A percentile compares a stretch with the other conserved stretches of the same genome.
These are phyloP conservation scores for Cynanchum wilfordii DNA, from an alignment of 257 asterid species.

Conservation along the genomic window DNA sequence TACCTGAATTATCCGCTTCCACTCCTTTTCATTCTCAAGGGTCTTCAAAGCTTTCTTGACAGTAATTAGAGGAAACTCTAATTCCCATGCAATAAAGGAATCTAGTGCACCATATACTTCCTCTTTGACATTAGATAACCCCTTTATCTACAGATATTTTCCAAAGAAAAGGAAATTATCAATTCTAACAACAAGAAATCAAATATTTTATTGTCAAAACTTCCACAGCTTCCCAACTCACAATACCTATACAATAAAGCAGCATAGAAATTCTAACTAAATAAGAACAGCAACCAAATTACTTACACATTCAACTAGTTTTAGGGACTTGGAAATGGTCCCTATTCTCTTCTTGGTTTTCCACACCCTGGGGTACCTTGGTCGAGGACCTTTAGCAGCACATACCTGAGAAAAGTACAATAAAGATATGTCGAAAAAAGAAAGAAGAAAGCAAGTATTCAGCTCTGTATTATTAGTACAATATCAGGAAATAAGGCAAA, in stretches of 20 bases:
- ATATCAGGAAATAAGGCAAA: not conserved
- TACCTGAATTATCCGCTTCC: conserved; percentile 95
- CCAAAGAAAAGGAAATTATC: not conserved
- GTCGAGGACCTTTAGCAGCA: conserved; percentile 91
- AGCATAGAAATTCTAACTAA: conserved; percentile 2
- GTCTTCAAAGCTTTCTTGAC: conserved; percentile 87
- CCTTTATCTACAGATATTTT: conserved; percentile 53
- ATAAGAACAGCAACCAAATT: conserved; percentile 4
- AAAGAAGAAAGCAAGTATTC: conserved; percentile 10
- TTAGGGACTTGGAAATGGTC: conserved; percentile 75
- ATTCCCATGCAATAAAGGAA: conserved; percentile 95
- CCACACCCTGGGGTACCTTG: conserved; percentile 94
- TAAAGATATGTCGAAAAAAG: not conserved
- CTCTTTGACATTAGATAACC: conserved; percentile 86
- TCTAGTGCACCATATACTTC: conserved; percentile 95
- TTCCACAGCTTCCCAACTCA: not conserved
- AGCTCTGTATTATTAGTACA: not conserved
- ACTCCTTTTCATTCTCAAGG: conserved; percentile 73
- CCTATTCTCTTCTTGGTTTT: conserved; percentile 68
- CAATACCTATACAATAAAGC: not conserved
- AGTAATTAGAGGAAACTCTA: conserved; percentile 83
- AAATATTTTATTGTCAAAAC: not conserved
- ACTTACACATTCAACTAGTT: conserved; percentile 83
- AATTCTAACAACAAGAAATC: not conserved
- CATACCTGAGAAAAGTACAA: conserved; percentile 47